A percentile compares a stretch with the other conserved stretches of the same genome.
These are phyloP conservation scores for Saksenaea oblongispora DNA, from an alignment of 371 early-diverging fungal species.

Conservation along the genomic window DNA sequence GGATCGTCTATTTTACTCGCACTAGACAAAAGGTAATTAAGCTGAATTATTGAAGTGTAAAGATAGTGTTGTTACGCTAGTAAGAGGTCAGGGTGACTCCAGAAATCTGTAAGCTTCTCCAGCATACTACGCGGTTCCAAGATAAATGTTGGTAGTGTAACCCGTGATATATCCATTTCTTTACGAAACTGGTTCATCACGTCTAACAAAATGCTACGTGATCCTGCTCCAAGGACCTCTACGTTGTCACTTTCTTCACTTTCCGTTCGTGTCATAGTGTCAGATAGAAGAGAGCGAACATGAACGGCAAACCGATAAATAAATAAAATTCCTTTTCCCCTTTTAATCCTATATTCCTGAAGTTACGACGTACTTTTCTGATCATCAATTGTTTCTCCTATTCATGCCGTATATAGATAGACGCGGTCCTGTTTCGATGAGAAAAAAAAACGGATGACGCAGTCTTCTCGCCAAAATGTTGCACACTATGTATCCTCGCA, in stretches of 20 bases:
- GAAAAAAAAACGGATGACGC: too few species aligned
- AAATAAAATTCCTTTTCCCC: background rate
- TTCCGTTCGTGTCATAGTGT: background rate
- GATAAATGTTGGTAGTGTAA: slow-evolving; percentile 96
- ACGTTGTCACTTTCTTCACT: slow-evolving; percentile 44
- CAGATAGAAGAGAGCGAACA: slow-evolving; percentile 3
- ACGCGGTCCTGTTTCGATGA: background rate
- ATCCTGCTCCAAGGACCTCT: slow-evolving; percentile 88
- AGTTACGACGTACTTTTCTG: background rate
- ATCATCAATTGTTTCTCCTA: background rate
- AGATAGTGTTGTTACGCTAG: slow-evolving; percentile 60
- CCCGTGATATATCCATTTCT: slow-evolving; percentile 86
- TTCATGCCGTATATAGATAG: background rate
- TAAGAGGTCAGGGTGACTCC: slow-evolving; percentile 91
- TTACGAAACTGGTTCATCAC: slow-evolving; percentile 87
- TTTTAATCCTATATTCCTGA: background rate
- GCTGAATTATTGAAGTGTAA: background rate
- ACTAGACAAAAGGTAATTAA: slow-evolving; percentile 32
- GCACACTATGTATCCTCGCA: too few species aligned
- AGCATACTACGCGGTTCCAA: slow-evolving; percentile 94
- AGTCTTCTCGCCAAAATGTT: too few species aligned
- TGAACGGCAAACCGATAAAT: background rate
- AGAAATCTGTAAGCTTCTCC: slow-evolving; percentile 95
- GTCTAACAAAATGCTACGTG: slow-evolving; percentile 81
- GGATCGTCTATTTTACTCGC: slow-evolving; percentile 70